Conservation (phyloP, 2,329 filamentous ascomycete genomes). For the Arachnomyces sp. region DNA sequence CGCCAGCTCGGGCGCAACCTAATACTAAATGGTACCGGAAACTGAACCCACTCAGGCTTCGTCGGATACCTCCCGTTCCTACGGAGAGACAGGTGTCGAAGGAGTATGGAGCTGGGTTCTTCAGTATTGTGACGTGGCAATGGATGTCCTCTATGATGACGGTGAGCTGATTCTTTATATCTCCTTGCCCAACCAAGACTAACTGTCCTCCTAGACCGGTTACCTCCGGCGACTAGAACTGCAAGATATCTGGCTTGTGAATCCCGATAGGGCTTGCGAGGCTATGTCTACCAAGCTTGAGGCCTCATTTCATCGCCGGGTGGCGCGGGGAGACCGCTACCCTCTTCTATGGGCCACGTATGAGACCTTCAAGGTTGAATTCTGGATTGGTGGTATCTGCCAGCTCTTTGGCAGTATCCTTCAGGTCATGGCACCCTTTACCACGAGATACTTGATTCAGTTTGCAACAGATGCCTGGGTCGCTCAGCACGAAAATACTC, state of each 20-base stretch:
- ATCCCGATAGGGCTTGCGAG: slow-evolving; percentile 68
- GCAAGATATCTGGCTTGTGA: slow-evolving; percentile 83
- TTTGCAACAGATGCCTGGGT: slow-evolving; percentile 75
- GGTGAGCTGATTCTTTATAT: slow-evolving; percentile 39
- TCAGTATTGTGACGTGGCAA: slow-evolving; percentile 72
- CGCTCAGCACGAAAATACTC: slow-evolving; percentile 46
- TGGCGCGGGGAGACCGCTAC: slow-evolving; percentile 60
- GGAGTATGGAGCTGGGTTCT: slow-evolving; percentile 65
- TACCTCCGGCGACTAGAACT: slow-evolving; percentile 77
- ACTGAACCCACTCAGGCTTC: slow-evolving; percentile 40
- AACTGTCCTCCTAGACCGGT: slow-evolving; percentile 52
- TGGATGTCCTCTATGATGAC: slow-evolving; percentile 89
- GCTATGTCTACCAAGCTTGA: slow-evolving; percentile 60
- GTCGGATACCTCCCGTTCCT: slow-evolving; percentile 49
- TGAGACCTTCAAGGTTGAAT: slow-evolving; percentile 78
- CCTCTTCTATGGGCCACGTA: slow-evolving; percentile 74
- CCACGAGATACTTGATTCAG: slow-evolving; percentile 75
- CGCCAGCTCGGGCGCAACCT: slow-evolving; percentile 6
- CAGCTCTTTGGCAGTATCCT: slow-evolving; percentile 63
- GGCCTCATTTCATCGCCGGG: slow-evolving; percentile 61
- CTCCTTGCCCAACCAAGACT: slow-evolving; percentile 7
- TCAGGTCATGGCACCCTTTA: slow-evolving; percentile 77
- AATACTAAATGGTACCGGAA: slow-evolving; percentile 31
- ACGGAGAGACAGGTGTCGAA: slow-evolving; percentile 49
- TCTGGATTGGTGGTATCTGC: slow-evolving; percentile 74